Evolutionary conservation across 345 rosid species (phyloP).

Genomic region (Eucalyptus shirleyi): DNA sequence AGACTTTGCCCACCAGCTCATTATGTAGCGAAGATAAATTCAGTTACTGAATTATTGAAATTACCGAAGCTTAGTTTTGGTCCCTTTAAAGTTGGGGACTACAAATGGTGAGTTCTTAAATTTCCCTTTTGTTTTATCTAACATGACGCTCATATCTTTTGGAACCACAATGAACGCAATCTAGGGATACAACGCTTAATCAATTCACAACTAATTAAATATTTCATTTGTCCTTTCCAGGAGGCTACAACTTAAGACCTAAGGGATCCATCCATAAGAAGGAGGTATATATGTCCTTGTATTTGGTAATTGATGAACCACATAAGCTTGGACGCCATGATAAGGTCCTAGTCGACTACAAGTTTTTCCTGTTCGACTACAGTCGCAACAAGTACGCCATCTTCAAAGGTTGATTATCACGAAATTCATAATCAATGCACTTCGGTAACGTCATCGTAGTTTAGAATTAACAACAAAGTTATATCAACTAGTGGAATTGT

Average conservation of each 20-base stretch:
- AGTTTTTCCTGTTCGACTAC: background rate
- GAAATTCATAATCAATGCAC: background rate
- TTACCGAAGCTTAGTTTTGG: accelerated
- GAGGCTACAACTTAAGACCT: background rate
- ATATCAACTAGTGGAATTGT: background rate
- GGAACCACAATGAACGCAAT: background rate
- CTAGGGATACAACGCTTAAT: background rate
- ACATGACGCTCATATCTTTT: background rate
- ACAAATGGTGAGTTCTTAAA: accelerated
- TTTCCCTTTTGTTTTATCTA: no score
- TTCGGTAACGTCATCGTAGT: background rate
- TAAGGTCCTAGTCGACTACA: background rate
- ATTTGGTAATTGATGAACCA: background rate
- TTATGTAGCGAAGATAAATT: accelerated
- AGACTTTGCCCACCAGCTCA: accelerated
- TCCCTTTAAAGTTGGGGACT: background rate
- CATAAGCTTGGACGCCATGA: accelerated
- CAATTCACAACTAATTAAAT: background rate
- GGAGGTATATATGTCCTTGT: background rate
- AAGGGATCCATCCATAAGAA: accelerated
- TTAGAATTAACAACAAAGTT: background rate
- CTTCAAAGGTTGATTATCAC: background rate
- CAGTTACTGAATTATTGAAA: accelerated
- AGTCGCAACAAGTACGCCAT: background rate
- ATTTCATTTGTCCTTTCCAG: background rate